Evolutionary conservation across 257 asterid genomes (phyloP), one percentile per base, ranked within the genome.

Genomic region (Cinchona pubescens): DNA sequence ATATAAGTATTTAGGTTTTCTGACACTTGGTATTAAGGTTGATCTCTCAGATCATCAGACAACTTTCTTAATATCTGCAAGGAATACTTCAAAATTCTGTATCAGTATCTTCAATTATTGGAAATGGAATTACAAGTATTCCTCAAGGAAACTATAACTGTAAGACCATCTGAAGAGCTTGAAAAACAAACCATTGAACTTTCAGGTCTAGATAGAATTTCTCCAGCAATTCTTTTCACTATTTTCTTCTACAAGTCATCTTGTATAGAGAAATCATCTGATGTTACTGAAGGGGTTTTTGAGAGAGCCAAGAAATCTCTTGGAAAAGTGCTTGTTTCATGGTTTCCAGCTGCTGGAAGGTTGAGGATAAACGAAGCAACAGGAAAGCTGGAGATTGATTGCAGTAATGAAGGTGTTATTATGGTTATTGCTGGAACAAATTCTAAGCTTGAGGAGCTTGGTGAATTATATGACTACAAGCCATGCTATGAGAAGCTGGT

Each of bases 361-460:
- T 34, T 63, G 4, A 16, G 19, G 45, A 63, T 34, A 18, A 63
- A 34, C 34, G 68, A 63, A 63, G 45, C 45, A 32, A 63, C 68
- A 4, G 68, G 68, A 37, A 63, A 63, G 43, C 68, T 63, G 45
- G 68, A 63, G 68, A 63, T 63, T 63, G 68, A 32, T 19, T 63
- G 68, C 43, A 63, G 15, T 13, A 34, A 19, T 16, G 43, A 63
- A 63, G 68, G 68, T 63, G 45, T 63, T 5, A 32, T 11, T 1
- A 63, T 63, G 68, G 68, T 63, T 14, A 63, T 25, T 15, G 42
- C 68, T 16, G 25, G 3, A 13, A 29, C 38, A 2, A 6, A 60
- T 29, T 60, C 38, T 29, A 60, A 29, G 38, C 34, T 60, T 29
- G 38, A 60, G 34, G 66, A 60, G 5, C 66, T 60, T 34, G 66